Evolutionary conservation across 202 grass and related monocot species (phyloP).

Genomic region (Carex arenaria): DNA sequence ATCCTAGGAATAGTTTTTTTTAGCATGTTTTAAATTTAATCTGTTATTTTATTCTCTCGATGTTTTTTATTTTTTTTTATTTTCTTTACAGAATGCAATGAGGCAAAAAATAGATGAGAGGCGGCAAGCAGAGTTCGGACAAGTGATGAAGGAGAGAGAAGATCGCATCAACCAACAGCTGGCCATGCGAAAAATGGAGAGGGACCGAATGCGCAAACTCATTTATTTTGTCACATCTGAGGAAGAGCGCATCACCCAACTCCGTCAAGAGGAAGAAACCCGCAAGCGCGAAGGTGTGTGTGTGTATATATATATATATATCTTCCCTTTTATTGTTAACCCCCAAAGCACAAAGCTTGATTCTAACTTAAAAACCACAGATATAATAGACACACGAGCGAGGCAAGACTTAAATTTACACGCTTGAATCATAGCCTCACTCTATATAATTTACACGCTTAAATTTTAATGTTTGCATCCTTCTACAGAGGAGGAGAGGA

Average conservation of each 20-base stretch:
- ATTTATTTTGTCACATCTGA: constrained; percentile 67
- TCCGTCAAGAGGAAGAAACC: constrained; percentile 71
- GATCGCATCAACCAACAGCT: constrained; percentile 61
- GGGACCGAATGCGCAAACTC: constrained; percentile 71
- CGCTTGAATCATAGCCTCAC: too few relatives aligned
- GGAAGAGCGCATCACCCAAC: constrained; percentile 52
- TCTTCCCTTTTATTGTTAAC: not conserved
- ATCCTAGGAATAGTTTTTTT: not conserved
- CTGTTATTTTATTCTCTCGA: not conserved
- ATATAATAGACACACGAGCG: too few relatives aligned
- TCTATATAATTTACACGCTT: too few relatives aligned
- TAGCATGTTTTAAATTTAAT: not conserved
- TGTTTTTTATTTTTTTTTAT: not conserved
- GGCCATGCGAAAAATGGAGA: constrained; percentile 63
- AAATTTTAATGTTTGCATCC: not conserved
- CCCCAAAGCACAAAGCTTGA: not conserved
- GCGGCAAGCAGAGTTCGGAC: constrained; percentile 58
- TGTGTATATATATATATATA: not conserved
- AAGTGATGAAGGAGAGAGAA: constrained; percentile 63
- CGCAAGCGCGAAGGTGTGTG: constrained; percentile 56
- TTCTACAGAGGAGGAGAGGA: constrained; percentile 65
- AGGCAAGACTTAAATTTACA: too few relatives aligned
- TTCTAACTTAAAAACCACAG: too few relatives aligned
- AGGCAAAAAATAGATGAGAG: constrained; percentile 51
- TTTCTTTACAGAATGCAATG: constrained; percentile 48